These are phyloP conservation scores for Ganoderma sp. DNA, from an alignment of 1,284 basidiomycete genomes.

Conservation along the genomic window DNA sequence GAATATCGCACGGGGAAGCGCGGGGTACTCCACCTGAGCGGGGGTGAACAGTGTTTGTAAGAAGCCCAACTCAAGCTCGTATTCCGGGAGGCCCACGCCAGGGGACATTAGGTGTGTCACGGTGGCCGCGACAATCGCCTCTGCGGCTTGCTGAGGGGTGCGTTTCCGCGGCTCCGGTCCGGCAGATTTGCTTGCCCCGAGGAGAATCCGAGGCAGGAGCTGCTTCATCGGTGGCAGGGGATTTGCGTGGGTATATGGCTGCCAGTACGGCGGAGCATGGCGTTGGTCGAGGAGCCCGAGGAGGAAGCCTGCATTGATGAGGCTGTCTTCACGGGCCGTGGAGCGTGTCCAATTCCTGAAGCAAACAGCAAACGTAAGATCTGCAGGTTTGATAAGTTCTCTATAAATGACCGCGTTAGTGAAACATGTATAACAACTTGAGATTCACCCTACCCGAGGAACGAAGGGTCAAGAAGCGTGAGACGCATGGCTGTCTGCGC, in stretches of 20 bases:
- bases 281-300: conserved; percentile 3
- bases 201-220: conserved; percentile 14
- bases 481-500: conserved; percentile 19
- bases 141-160: conserved; percentile 16
- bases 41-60: not conserved
- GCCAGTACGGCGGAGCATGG: not conserved
- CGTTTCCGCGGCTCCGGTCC: conserved; percentile 10
- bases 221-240: conserved; percentile 6
- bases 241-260: not conserved
- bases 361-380: conserved; percentile 21
- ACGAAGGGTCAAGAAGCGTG: conserved; percentile 18
- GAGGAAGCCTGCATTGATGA: conserved; percentile 8
- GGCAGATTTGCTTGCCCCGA: conserved; percentile 13
- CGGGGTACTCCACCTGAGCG: conserved; percentile 3
- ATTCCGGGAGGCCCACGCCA: not conserved
- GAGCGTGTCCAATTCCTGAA: conserved; percentile 27
- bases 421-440: not conserved
- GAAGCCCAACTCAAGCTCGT: conserved; percentile 11
- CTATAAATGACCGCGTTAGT: not conserved
- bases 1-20: conserved; percentile 15
- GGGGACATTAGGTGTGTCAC: conserved; percentile 1
- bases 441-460: conserved; percentile 20
- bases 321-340: conserved; percentile 7
- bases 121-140: conserved; percentile 12
- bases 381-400: conserved; percentile 19